Base-by-base conservation (phyloP, 805 yeast species). In the Metschnikowia colocasiae region DNA sequence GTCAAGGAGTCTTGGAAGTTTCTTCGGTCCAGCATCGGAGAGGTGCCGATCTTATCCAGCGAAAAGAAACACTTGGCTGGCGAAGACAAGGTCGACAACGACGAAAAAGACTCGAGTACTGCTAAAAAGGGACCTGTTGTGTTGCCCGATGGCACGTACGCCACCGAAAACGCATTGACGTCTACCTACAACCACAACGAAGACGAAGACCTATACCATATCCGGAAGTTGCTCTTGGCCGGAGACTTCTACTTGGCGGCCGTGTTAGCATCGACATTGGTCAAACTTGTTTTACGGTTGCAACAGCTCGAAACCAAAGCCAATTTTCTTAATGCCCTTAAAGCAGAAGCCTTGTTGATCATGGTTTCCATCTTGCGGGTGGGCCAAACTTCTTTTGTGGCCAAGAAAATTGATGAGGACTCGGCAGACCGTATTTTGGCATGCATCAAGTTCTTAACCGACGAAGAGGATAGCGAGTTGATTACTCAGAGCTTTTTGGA, bases 111-210 rank as follows among this genome's bases (percentile, higher is more conserved):
- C 5, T 10, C 25, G 6, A 16, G 22, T 8, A 29, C 32, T 7
- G 18, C 42, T n/a, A 64, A 71, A 48, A 53, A 55, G 32, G 87
- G 87, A 38, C 97, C 97, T 18, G 83, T 85, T 50, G 84, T 94
- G 49, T 76, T 94, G 55, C 96, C 99, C n/a, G 99, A 94, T 70
- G 99, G 99, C 58, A 94, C 99, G 0, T 94, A 94, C 68, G 99
- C 99, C 25, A 87, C 97, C 35, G 99, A 94, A 68, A 81, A 82
- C 53, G 94, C 96, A 0, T 69, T 84, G 48, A 85, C 85, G 13
- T 69, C 81, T 4, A 73, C 71, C 34, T 49, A 54, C 22, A 53
- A 57, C 7, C 54, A 54, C 13, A 65, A 63, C 5, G 65, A 61
- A 3, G 63, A 66, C n/a, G 71, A 75, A n/a, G 64, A 66, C 13